Evolutionary conservation across 139 green algal species (phyloP), one percentile per base, ranked within the genome.

Genomic region (Coelastrella sp.): DNA sequence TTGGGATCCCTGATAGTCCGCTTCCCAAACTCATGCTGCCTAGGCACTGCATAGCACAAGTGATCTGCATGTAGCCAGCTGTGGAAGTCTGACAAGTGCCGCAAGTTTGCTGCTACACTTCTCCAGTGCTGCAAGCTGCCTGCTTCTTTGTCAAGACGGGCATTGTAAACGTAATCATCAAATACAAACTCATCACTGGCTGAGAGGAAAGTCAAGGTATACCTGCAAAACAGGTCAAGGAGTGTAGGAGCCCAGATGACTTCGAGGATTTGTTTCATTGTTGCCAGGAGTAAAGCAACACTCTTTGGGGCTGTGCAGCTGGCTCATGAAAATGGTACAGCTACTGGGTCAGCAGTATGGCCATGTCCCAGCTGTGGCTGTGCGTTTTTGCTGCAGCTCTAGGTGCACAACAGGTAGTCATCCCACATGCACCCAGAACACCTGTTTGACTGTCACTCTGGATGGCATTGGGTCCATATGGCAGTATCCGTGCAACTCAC

Each of bases 21-120:
- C 41, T 77, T 81, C 0, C 87, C 89, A 85, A 92, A 92, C 71
- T 92, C 88, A 68, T 89, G 63, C 87, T 97, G 94, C 34, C 88
- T 81, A 0, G 53, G 35, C 23, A 96, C 94, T 2, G 93, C 85
- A 75, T 98, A 98, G 86, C 94, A 98, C 15, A 94, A 77, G 86
- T 98, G 94, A 0, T 91, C 93, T 45, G 21, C 34, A 76, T 93
- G 87, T 30, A 98, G 83, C 93, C 95, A 98, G 2, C 27, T 11
- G 63, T 94, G 91, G 25, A 98, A 85, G 17, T 91, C 81, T 7
- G 74, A 27, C 30, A 98, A 75, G 21, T 37, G 87, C 3, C 1
- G 21, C 4, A 97, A 34, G 11, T 17, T 43, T 7, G 48, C 53
- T 0, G 86, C 81, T 43, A 91, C 90, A 2, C 51, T 35, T 15